Base-by-base conservation (phyloP, 1,139 yeast genomes). In the Taphrina confusa region DNA sequence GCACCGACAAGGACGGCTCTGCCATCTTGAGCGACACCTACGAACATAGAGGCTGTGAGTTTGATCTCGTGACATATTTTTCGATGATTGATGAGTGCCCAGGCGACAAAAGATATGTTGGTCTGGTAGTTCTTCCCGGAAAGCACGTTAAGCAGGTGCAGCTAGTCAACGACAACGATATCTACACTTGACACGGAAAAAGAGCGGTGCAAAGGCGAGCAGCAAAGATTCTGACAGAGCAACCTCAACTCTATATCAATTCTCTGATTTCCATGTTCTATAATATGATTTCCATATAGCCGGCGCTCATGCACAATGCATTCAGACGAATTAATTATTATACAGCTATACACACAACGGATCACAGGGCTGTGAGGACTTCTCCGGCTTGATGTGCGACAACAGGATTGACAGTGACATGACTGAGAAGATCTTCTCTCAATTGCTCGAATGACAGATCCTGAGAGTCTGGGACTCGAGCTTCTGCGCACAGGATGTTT, bases 401-500 rank as follows among this genome's bases (percentile, higher is more conserved):
- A 11, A 44, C 58, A n/a, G 58, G 58, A 34, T 54, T 54, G 25
- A 54, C 16, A 4, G 51, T 37, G 16, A 54, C 12, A n/a, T 44
- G 20, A 12, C n/a, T n/a, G 34, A 54, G 25, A 11, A 54, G 22
- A 16, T 34, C 58, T 12, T 18, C 22, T 44, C 36, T 14, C 30
- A 54, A 33, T 11, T 34, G 36, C 16, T 23, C 34, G 8, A 25
- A 44, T 20, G 40, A 22, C 25, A 33, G 30, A 6, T 22, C 45
- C 9, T 25, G 44, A 12, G 16, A 11, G 9, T 25, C 36, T 11
- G 20, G 14, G 25, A 44, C 12, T 23, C 28, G 30, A n/a, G 51
- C 34, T 30, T 54, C 58, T 12, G 51, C 45, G 33, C 47, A 25
- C 4, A 37, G 34, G 28, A 60, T 23, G 30, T 75, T 75, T 52